phyloP scores from a whole-genome alignment of 306 rosid species.

The Nissolia schottii region DNA sequence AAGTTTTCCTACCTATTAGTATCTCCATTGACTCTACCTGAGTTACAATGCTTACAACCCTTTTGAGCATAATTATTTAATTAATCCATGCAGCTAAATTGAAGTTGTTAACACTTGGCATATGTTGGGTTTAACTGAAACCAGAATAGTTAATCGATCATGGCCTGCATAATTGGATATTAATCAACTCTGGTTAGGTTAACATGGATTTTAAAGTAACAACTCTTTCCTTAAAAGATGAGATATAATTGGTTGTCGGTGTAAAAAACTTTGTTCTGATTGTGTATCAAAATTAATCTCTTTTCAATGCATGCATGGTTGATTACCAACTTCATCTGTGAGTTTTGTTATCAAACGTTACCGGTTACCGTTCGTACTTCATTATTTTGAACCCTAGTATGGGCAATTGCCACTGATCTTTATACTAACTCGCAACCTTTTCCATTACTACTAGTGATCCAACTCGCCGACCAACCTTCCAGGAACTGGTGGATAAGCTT shows the following conservation, averaged over 20 bases:
- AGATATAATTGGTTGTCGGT: no score
- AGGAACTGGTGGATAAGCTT: conserved; percentile 66
- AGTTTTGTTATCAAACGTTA: neutral
- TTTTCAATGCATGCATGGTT: neutral
- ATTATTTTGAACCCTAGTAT: neutral
- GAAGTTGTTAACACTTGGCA: neutral
- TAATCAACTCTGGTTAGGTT: neutral
- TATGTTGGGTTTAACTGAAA: neutral
- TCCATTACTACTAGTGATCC: conserved; percentile 59
- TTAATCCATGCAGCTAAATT: neutral
- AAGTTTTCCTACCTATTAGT: neutral
- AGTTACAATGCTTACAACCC: neutral
- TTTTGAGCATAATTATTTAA: neutral
- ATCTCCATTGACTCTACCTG: neutral
- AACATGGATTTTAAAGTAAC: neutral
- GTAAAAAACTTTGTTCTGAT: no score
- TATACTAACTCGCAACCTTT: conserved; percentile 23
- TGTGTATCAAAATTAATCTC: no score
- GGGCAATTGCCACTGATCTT: neutral
- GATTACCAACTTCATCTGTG: neutral
- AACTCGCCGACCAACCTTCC: conserved; percentile 72
- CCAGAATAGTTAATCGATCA: neutral
- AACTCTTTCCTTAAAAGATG: neutral
- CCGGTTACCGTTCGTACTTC: neutral
- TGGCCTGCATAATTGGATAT: neutral